Conservation (phyloP, 345 rosid genomes). For the Eucalyptus shirleyi region DNA sequence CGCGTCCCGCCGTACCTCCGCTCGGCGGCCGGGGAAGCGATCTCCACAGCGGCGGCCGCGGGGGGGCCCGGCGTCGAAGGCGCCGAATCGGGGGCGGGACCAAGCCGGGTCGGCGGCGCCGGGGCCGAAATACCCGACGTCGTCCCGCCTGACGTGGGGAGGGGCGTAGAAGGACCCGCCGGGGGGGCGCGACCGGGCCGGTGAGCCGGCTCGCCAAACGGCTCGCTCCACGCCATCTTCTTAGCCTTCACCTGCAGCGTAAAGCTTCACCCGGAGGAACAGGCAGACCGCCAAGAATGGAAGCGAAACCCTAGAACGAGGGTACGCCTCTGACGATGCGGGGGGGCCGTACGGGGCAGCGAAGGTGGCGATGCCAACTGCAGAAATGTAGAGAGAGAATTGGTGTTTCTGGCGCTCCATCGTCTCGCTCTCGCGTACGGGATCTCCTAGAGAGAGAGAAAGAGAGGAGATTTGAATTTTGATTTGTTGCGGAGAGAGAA, state of each 20-base stretch:
- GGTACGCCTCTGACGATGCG: background rate
- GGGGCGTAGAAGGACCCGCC: constrained; percentile 8
- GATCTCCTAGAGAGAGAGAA: background rate
- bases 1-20: background rate
- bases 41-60: background rate
- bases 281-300: background rate
- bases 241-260: background rate
- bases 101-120: background rate
- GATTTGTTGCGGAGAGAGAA: background rate
- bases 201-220: background rate
- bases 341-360: background rate
- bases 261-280: background rate
- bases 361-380: background rate
- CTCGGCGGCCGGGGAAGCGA: background rate
- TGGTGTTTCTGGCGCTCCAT: background rate
- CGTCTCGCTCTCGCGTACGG: background rate
- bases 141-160: constrained; percentile 4
- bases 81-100: background rate
- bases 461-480: background rate
- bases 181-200: background rate
- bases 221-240: background rate
- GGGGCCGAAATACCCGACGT: background rate
- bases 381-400: background rate
- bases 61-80: background rate
- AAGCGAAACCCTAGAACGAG: background rate